These are phyloP conservation scores for Rhodotorula sp. DNA, from an alignment of 1,284 basidiomycete genomes.

Conservation along the genomic window DNA sequence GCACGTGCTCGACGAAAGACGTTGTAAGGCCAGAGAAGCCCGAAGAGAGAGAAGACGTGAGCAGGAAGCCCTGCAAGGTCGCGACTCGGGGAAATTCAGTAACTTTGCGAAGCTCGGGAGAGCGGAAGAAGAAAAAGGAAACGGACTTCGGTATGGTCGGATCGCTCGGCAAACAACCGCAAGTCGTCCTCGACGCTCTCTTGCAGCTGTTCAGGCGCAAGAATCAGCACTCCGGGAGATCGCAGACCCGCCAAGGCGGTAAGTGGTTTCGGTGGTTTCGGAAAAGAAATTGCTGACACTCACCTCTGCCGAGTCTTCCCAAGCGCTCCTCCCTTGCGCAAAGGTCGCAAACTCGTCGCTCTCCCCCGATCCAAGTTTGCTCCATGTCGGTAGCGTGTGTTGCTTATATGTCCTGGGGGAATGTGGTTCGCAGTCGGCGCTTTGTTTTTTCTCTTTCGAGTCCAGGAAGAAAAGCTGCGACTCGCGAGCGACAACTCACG, in stretches of 20 bases:
- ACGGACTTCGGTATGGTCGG: conserved; percentile 33
- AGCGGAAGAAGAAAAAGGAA: too few relatives aligned
- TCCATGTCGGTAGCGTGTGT: conserved; percentile 20
- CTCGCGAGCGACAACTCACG: background rate
- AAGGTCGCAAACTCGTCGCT: conserved; percentile 39
- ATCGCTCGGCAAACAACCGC: conserved; percentile 27
- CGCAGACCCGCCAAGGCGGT: background rate
- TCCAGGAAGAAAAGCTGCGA: too few relatives aligned
- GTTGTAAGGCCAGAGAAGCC: conserved; percentile 33
- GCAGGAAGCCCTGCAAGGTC: conserved; percentile 31
- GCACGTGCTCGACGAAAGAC: conserved; percentile 26
- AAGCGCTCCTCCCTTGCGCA: conserved; percentile 24
- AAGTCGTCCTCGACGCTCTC: conserved; percentile 35
- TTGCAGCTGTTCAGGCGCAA: background rate
- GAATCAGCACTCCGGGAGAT: background rate
- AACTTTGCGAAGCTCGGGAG: too few relatives aligned
- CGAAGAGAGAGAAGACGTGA: conserved; percentile 20
- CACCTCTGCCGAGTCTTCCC: conserved; percentile 8
- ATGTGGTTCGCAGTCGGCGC: too few relatives aligned
- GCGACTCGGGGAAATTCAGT: background rate
- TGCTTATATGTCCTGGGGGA: conserved; percentile 8
- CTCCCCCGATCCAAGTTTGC: conserved; percentile 30
- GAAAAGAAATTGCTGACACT: background rate
- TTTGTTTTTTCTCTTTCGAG: too few relatives aligned
- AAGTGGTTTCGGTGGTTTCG: background rate